Conservation (phyloP, 139 green algal species). For the Chlorella sp. region DNA sequence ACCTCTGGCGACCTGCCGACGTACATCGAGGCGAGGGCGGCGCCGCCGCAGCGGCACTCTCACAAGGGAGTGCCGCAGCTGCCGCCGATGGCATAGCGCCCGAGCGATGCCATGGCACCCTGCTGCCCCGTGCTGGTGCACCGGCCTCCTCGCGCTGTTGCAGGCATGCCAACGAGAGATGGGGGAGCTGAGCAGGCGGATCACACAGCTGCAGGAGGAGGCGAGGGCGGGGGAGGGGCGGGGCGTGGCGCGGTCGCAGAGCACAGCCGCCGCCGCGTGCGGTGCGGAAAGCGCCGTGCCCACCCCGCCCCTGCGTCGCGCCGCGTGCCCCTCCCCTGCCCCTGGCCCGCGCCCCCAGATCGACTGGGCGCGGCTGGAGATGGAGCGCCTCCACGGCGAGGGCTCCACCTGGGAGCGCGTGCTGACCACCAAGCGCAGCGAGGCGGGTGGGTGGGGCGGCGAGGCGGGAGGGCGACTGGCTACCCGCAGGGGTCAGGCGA, state of each 20-base stretch:
- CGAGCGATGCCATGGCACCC: no score
- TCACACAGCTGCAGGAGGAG: constrained; percentile 35
- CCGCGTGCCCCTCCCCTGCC: neutral
- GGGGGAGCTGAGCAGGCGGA: constrained; percentile 17
- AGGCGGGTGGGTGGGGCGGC: constrained; percentile 2
- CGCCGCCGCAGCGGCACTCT: no score
- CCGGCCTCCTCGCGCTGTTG: neutral
- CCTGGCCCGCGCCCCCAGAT: neutral
- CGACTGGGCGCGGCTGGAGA: constrained; percentile 16
- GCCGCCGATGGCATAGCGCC: no score
- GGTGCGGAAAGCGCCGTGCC: neutral
- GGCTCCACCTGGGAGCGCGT: constrained; percentile 15
- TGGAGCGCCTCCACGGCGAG: constrained; percentile 10
- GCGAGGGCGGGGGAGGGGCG: neutral
- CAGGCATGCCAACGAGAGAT: constrained; percentile 37
- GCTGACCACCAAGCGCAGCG: constrained; percentile 15
- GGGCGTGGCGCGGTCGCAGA: neutral
- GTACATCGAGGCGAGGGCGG: constrained; percentile 11
- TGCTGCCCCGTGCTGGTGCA: neutral
- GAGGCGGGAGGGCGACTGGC: no score
- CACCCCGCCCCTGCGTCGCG: neutral
- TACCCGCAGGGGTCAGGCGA: no score
- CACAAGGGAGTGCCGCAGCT: no score
- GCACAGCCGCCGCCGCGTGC: neutral
- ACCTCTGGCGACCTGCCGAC: constrained; percentile 25